Evolutionary conservation across 2,329 filamentous ascomycete species (phyloP).

Genomic region (Fusarium gaditjirri): DNA sequence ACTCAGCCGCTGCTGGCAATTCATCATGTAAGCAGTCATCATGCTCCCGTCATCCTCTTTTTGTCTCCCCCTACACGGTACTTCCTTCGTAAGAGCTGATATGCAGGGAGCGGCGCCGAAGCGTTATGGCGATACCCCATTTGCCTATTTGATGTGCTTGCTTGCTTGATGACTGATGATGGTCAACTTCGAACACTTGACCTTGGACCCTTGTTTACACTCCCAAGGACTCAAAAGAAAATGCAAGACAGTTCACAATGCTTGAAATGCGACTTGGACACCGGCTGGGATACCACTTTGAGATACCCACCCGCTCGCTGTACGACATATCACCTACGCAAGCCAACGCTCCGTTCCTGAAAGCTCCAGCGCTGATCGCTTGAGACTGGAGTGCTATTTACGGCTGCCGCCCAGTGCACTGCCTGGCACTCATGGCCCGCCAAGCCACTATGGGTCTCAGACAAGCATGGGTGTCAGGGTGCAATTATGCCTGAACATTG

Average conservation of each 20-base stretch:
- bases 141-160: constrained; percentile 22
- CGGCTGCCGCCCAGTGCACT: constrained; percentile 22
- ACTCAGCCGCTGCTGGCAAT: constrained; percentile 37
- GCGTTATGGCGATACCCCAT: constrained; percentile 12
- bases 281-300: neutral
- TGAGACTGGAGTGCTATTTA: constrained; percentile 28
- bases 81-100: constrained; percentile 39
- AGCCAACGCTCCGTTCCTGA: constrained; percentile 22
- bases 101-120: constrained; percentile 35
- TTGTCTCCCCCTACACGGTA: neutral
- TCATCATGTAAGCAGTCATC: constrained; percentile 25
- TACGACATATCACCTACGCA: constrained; percentile 35
- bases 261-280: neutral
- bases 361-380: constrained; percentile 16
- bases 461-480: constrained; percentile 15
- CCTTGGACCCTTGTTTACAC: constrained; percentile 2
- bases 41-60: constrained; percentile 27
- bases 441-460: constrained; percentile 36
- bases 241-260: neutral
- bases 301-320: neutral
- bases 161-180: constrained; percentile 32
- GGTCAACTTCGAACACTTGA: constrained; percentile 14
- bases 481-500: constrained; percentile 18
- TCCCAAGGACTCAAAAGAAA: constrained; percentile 3
- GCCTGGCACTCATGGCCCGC: constrained; percentile 12